Evolutionary conservation across 164 flowering plant species (phyloP).

Genomic region (Nymphaea thermarum): DNA sequence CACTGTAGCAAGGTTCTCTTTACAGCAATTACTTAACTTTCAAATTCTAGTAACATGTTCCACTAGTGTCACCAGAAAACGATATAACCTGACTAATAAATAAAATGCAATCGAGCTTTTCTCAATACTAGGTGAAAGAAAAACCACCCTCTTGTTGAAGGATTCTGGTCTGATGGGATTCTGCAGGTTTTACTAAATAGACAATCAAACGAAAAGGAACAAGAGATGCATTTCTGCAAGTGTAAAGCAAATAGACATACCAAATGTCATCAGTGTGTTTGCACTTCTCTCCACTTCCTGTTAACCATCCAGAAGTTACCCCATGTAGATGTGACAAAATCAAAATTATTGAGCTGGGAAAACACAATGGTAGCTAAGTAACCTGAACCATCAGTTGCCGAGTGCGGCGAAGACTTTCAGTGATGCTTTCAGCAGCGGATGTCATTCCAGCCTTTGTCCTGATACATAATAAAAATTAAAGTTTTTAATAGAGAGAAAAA

Average conservation of each 20-base stretch:
- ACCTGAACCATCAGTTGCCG: constrained; percentile 96
- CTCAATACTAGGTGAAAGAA: too few species aligned
- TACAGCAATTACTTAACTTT: too few species aligned
- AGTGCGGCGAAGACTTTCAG: constrained; percentile 85
- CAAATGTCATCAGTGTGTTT: constrained; percentile 62
- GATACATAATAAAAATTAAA: constrained; percentile 6
- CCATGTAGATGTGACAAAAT: background rate
- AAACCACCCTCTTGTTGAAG: too few species aligned
- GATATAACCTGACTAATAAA: too few species aligned
- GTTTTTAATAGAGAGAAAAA: background rate
- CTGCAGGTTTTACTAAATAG: too few species aligned
- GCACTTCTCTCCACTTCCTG: constrained; percentile 94
- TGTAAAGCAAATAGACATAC: constrained; percentile 23
- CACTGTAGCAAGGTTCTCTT: too few species aligned
- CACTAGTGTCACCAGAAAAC: too few species aligned
- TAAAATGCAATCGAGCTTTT: too few species aligned
- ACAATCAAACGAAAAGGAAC: background rate
- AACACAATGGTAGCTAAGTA: background rate
- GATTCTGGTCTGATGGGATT: too few species aligned
- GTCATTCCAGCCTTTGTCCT: constrained; percentile 98
- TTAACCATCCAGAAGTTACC: constrained; percentile 4
- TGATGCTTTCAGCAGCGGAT: constrained; percentile 88
- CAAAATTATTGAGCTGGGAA: background rate
- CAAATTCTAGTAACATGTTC: too few species aligned
- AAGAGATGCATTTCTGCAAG: background rate